These are phyloP conservation scores for Phalaenopsis aphrodite DNA, from an alignment of 106 monocot species.

Conservation along the genomic window DNA sequence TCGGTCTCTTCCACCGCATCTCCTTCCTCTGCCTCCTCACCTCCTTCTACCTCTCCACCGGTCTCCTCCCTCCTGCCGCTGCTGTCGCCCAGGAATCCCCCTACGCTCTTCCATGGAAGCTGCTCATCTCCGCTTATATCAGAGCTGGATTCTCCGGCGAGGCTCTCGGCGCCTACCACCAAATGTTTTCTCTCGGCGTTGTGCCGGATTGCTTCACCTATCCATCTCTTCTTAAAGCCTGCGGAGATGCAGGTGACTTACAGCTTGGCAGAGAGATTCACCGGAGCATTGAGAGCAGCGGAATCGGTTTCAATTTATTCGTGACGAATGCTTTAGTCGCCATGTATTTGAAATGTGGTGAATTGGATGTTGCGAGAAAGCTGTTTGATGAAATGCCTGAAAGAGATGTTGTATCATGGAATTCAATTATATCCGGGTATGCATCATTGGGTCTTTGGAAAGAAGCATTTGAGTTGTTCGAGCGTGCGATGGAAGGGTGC, in stretches of 20 bases:
- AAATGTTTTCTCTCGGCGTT: conserved; percentile 38
- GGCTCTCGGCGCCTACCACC: conserved; percentile 24
- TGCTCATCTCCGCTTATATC: conserved; percentile 46
- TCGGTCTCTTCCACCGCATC: conserved; percentile 28
- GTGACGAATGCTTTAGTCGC: conserved; percentile 51
- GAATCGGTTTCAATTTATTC: conserved; percentile 36
- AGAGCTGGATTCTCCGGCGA: conserved; percentile 15
- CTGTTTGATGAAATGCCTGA: conserved; percentile 66
- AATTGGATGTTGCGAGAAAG: conserved; percentile 34
- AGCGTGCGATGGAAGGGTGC: conserved; percentile 17
- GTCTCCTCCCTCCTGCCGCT: conserved; percentile 28
- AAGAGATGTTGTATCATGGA: conserved; percentile 74
- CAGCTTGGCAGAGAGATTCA: conserved; percentile 41
- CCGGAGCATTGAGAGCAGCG: conserved; percentile 9
- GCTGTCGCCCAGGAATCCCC: conserved; percentile 17
- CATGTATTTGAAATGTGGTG: conserved; percentile 62
- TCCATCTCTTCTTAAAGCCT: conserved; percentile 61
- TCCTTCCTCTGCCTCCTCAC: conserved; percentile 26
- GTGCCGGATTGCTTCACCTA: conserved; percentile 50
- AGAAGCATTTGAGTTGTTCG: conserved; percentile 38
- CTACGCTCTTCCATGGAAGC: conserved; percentile 44
- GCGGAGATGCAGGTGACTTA: conserved; percentile 42
- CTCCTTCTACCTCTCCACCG: conserved; percentile 40
- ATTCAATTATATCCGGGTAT: conserved; percentile 63
- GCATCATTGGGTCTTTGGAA: conserved; percentile 30